Percentiles rank a stretch among this genome's conserved stretches.
phyloP scores from a whole-genome alignment of 305 asterid species.

The Fraxinus sp. region DNA sequence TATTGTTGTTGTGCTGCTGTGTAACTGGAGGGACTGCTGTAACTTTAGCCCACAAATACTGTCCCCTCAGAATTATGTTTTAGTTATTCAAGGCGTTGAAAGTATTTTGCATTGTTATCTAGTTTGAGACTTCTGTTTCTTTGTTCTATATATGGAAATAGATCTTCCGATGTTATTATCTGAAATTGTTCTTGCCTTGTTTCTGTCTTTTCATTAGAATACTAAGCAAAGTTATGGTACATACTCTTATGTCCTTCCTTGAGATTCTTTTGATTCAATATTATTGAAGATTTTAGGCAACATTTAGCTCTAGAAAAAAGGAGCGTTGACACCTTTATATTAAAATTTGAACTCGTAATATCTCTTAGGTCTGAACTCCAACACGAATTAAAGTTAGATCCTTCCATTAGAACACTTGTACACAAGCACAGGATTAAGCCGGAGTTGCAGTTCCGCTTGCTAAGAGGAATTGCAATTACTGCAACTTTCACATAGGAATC shows the following conservation, averaged over 20 bases:
- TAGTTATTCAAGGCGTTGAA: not conserved
- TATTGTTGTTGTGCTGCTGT: constrained; percentile 2
- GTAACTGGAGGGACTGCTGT: constrained; percentile 5
- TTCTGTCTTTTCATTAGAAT: not conserved
- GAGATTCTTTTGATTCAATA: not conserved
- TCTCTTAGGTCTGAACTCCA: not conserved
- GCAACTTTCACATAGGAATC: not conserved
- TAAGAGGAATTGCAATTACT: constrained; percentile 8
- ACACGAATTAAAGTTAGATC: not conserved
- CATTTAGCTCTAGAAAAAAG: not conserved
- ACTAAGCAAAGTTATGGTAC: not conserved
- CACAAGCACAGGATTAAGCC: not conserved
- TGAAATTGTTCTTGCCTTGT: not conserved
- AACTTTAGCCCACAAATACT: not conserved
- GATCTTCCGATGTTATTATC: not conserved
- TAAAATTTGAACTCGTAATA: not conserved
- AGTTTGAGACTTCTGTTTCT: not conserved
- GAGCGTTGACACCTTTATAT: not conserved
- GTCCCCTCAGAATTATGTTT: too few relatives aligned
- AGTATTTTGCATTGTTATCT: not conserved
- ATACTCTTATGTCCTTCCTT: not conserved
- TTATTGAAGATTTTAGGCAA: not conserved
- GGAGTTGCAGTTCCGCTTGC: constrained; percentile 39
- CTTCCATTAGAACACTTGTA: not conserved
- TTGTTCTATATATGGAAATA: not conserved